These are phyloP conservation scores for Iris pallida DNA, from an alignment of 116 monocot genomes.

Conservation along the genomic window DNA sequence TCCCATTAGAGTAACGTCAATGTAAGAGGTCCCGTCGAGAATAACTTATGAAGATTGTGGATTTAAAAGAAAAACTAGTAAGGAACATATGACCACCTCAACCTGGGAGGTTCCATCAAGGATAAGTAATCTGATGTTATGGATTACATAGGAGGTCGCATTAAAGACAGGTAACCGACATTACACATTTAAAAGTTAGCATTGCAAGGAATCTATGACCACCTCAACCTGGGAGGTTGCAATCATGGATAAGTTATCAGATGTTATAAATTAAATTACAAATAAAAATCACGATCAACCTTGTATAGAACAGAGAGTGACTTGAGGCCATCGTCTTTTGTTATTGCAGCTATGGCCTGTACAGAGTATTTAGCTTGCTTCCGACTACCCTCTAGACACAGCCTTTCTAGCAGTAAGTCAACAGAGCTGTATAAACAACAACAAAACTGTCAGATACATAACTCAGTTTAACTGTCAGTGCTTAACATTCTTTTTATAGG, in stretches of 20 bases:
- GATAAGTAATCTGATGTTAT: neutral
- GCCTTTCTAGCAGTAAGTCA: constrained; percentile 76
- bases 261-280: neutral
- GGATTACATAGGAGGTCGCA: too few species aligned
- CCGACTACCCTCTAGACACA: constrained; percentile 86
- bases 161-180: too few species aligned
- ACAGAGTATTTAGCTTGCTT: constrained; percentile 97
- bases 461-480: neutral
- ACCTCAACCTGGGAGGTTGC: neutral
- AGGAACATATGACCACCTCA: too few species aligned
- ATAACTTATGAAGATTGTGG: too few species aligned
- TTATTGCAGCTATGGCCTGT: constrained; percentile 87
- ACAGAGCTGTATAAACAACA: constrained; percentile 62
- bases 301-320: constrained; percentile 98
- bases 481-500: constrained; percentile 1
- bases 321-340: constrained; percentile 94
- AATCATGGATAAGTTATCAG: neutral
- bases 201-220: too few species aligned
- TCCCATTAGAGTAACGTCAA: too few species aligned
- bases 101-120: neutral
- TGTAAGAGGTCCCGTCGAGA: too few species aligned
- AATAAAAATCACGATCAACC: constrained; percentile 31
- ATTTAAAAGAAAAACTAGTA: too few species aligned
- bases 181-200: too few species aligned
- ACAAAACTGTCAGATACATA: constrained; percentile 2